Base-by-base conservation (phyloP, 2,329 filamentous ascomycete genomes). In the Cryphonectria naterciae region DNA sequence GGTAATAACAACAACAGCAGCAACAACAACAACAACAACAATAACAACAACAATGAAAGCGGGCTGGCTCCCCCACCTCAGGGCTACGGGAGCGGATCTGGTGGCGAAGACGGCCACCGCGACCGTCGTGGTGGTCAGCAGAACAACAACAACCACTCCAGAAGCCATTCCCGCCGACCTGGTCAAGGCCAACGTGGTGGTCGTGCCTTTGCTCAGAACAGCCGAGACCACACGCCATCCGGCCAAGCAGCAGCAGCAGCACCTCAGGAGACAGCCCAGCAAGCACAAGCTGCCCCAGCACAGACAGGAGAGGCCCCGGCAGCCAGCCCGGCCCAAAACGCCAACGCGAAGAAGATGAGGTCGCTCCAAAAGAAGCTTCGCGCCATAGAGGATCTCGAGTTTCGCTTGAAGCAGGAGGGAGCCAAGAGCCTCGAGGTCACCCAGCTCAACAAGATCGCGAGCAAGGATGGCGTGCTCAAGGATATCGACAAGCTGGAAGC, bases 381-480 rank as follows among this genome's bases (percentile, higher is more conserved):
- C 28, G 96, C 96, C 15, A 99, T 99, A 78, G 96, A 99, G 79
- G 96, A 99, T 80, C 85, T 99, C 73, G 97, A 98, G 86, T 98
- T 98, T 95, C 90, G 96, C 70, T 90, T 95, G 75, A 65, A 65
- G 41, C 63, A 65, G 43, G 61, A 68, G 43, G 96, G 95, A 2
- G 91, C 92, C 46, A 95, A 99, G 86, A 98, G 98, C 86, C 85
- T 99, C 72, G 96, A 99, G 84, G 95, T 98, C 78, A 99, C 96
- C 43, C 96, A 99, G 84, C 90, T 99, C 82, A 97, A 97, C 87
- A 99, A 99, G 88, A 99, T 99, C 77, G 88, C 89, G 69, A 98
- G 94, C 32, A 97, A 98, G 84, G 85, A 90, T 65, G 83, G 88
- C 22, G 95, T 99, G 71, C 86, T 95, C 73, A 93, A 92, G 82